Base-by-base conservation (phyloP, 2,329 filamentous ascomycete genomes). In the Nemania serpens region DNA sequence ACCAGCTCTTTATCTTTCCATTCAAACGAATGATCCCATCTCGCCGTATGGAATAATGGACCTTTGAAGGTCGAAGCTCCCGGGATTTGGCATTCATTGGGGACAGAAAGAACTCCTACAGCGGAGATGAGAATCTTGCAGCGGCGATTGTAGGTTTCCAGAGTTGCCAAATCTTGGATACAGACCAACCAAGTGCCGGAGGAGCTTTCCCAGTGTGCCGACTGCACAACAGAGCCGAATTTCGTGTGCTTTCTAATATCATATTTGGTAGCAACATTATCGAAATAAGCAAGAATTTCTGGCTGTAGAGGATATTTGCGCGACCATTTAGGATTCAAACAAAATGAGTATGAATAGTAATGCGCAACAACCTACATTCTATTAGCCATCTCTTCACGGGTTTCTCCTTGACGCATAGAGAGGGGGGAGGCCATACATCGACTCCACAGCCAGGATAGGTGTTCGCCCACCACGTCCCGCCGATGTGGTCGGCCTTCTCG, bases 391-490 rank as follows among this genome's bases (percentile, higher is more conserved):
- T n/a, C n/a, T n/a, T n/a, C n/a, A n/a, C n/a, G n/a, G n/a, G n/a
- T n/a, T n/a, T n/a, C n/a, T n/a, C n/a, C n/a, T n/a, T n/a, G n/a
- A n/a, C n/a, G n/a, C n/a, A n/a, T n/a, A n/a, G n/a, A n/a, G n/a
- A n/a, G n/a, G n/a, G 17, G 15, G 17, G 34, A 11, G 7, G 46
- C 22, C 18, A 12, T 54, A 63, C 61, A 51, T 63, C 61, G 34
- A 63, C 61, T 11, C 61, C 61, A 43, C 61, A 63, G 1, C 61
- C 61, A 2, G 61, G 61, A 50, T 63, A 63, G n/a, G 61, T 13
- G 17, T 63, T 63, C 1, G 48, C 49, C 48, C 15, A 46, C 61
- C 61, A 63, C 5, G 61, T 63, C 13, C 61, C 61, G 5, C 57
- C 61, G 15, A 63, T 47, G 13, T 41, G 29, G 4, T 34, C 12